Evolutionary conservation across 2,329 filamentous ascomycete genomes (phyloP), one percentile per base, ranked within the genome.

Genomic region (Aureobasidium subglaciale): DNA sequence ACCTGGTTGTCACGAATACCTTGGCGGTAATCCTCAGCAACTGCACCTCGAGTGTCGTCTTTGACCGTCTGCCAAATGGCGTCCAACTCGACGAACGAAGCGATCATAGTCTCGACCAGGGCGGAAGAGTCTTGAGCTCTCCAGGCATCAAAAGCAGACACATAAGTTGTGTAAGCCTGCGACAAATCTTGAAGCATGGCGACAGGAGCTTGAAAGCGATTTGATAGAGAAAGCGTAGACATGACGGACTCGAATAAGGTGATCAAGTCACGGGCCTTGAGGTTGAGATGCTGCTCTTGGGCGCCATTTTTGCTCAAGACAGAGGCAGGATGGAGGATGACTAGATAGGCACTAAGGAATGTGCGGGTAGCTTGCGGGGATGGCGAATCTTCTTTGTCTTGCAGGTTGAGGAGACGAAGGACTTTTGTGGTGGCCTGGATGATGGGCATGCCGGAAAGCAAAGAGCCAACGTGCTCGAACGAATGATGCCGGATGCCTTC

Each of bases 41-140:
- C 87, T 15, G 84, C 82, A 35, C 86, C 83, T 45, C 88, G 84
- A 0, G 83, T 87, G 52, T 85, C 84, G 63, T 90, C 84, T 68
- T 90, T 90, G 67, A 93, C 87, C 2, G 86, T 88, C 66, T 90
- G 86, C 77, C 87, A 87, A 45, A 92, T 92, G 32, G 85, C 85
- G 64, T 93, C 88, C 2, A 93, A 79, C 66, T 90, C 88, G 16
- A 91, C 87, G 68, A 92, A 91, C 61, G 90, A 87, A 64, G 88
- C 80, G n/a, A 92, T 78, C 88, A 93, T 91, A 55, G 89, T 85
- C 63, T 91, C 86, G 52, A 92, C 83, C 4, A 93, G 75, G 0
- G 87, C 84, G 54, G 84, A 84, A 0, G 87, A 88, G 66, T 92
- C 88, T 52, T 87, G 81, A 1, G 88, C 85, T 70, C 91, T 90